Evolutionary conservation across 257 asterid species (phyloP).

Genomic region (Ballota nigra): DNA sequence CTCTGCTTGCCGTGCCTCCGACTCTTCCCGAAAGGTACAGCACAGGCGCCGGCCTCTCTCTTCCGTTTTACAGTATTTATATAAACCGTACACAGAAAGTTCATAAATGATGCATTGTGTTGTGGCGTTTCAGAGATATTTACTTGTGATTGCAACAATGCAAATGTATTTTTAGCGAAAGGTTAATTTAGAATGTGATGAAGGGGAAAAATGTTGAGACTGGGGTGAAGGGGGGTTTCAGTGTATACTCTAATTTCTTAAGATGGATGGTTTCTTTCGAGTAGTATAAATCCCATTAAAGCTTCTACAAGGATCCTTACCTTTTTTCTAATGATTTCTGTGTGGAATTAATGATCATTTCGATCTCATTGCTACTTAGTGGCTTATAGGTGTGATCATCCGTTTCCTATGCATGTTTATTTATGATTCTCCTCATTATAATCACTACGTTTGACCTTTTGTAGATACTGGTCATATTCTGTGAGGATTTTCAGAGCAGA

Average conservation of each 20-base stretch:
- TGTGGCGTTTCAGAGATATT: no score
- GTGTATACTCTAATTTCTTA: not conserved
- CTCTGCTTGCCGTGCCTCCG: conserved; percentile 30
- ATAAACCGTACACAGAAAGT: no score
- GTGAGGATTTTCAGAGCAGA: conserved; percentile 33
- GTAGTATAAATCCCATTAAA: not conserved
- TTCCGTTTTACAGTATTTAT: no score
- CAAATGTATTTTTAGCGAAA: no score
- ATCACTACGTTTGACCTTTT: not conserved
- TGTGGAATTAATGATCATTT: not conserved
- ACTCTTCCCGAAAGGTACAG: conserved; percentile 38
- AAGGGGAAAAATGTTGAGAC: no score
- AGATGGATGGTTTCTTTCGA: not conserved
- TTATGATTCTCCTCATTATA: not conserved
- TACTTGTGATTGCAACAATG: no score
- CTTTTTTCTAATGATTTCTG: not conserved
- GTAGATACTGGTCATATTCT: conserved; percentile 44
- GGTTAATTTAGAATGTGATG: no score
- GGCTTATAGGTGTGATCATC: not conserved
- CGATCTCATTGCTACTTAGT: no score
- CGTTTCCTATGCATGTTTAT: not conserved
- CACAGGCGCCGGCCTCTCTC: no score
- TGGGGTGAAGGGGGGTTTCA: no score
- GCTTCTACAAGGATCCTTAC: not conserved
- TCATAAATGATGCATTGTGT: no score